phyloP scores from a whole-genome alignment of 2,329 filamentous ascomycete genomes.

The Madurella fahalii region DNA sequence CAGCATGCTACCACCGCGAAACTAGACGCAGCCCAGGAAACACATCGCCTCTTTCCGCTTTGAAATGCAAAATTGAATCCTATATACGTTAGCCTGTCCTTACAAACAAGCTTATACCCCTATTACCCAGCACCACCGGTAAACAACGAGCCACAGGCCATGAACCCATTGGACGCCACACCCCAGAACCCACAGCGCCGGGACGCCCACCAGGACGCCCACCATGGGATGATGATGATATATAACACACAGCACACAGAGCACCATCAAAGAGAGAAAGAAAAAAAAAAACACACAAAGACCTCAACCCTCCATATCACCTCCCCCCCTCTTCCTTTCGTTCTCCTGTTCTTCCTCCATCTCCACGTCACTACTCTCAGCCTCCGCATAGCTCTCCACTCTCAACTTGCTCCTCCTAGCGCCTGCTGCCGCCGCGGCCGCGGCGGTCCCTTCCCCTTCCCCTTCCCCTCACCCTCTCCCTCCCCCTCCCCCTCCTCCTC shows the following conservation, averaged over 20 bases:
- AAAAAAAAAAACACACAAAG: background rate
- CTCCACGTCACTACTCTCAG: slow-evolving; percentile 28
- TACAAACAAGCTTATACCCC: background rate
- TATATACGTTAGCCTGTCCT: background rate
- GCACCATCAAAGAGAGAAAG: background rate
- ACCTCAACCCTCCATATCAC: background rate
- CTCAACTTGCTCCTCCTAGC: slow-evolving; percentile 28
- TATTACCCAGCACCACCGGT: background rate
- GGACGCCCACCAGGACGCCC: background rate
- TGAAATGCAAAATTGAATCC: background rate
- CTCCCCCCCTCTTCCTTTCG: slow-evolving; percentile 19
- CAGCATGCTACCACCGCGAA: no score
- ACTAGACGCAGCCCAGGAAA: no score
- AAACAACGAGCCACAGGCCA: background rate
- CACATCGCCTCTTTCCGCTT: background rate
- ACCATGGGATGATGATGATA: no score
- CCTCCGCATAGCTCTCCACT: slow-evolving; percentile 38
- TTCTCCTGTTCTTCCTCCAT: background rate
- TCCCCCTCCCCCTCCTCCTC: slow-evolving; percentile 31
- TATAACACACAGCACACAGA: background rate
- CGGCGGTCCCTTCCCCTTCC: slow-evolving; percentile 4
- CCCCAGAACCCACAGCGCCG: background rate
- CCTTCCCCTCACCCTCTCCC: slow-evolving; percentile 16
- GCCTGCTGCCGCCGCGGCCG: no score
- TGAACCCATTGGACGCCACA: background rate